These are phyloP conservation scores for Chytriomyces hyalinus DNA, from an alignment of 192 early-diverging fungal species.

Conservation along the genomic window DNA sequence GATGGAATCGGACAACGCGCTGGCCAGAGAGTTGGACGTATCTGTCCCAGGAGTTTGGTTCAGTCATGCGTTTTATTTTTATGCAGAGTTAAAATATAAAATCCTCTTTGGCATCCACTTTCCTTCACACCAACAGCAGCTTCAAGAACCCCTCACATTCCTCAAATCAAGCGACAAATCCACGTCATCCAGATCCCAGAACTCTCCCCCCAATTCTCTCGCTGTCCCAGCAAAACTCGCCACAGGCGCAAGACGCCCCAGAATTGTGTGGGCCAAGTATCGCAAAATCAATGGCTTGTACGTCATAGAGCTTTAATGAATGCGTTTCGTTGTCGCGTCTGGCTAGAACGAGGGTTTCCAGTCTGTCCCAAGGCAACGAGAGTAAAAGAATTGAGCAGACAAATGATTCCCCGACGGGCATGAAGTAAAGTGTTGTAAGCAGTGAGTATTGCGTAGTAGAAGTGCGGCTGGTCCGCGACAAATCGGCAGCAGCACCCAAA, in stretches of 20 bases:
- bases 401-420: background rate
- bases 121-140: background rate
- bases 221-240: conserved; percentile 4
- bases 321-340: background rate
- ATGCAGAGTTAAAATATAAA: background rate
- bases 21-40: no score
- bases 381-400: conserved; percentile 10
- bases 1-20: background rate
- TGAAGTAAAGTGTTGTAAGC: background rate
- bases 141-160: background rate
- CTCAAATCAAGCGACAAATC: background rate
- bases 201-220: background rate
- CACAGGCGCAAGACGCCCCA: conserved; percentile 9
- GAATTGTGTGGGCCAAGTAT: background rate
- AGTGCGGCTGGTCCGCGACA: background rate
- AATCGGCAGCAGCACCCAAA: background rate
- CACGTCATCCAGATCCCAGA: background rate
- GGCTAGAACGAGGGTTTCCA: background rate
- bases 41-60: background rate
- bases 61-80: background rate
- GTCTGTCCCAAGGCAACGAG: conserved; percentile 4
- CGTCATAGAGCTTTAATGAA: background rate
- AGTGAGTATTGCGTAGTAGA: background rate
- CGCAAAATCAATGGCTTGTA: background rate
- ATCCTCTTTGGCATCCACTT: background rate